Evolutionary conservation across 2,329 filamentous ascomycete species (phyloP).

Genomic region (Phyllosticta paracitricarpa): DNA sequence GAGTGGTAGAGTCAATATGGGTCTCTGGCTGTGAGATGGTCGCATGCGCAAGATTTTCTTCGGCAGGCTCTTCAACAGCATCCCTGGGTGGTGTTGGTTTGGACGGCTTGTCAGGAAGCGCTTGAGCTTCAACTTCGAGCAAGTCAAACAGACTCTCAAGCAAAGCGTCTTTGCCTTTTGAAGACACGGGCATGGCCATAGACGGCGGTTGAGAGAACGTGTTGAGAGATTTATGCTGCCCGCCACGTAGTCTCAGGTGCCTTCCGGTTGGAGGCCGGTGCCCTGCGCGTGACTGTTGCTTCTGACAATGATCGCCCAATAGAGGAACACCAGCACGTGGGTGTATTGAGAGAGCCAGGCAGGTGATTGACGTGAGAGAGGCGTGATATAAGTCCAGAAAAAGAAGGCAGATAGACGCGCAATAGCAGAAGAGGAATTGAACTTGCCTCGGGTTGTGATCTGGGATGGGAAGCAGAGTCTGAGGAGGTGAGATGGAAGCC

Average conservation of each 20-base stretch:
- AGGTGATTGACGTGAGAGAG: not conserved
- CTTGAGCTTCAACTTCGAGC: not conserved
- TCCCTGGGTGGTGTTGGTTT: not conserved
- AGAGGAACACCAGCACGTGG: not conserved
- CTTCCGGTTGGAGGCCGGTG: not conserved
- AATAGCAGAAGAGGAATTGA: not conserved
- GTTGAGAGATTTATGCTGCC: not conserved
- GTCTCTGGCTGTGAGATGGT: not conserved
- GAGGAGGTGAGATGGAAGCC: not conserved
- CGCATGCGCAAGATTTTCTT: not conserved
- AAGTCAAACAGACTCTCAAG: not conserved
- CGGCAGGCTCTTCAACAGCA: not conserved
- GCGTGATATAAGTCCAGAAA: not conserved
- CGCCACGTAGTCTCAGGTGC: not conserved
- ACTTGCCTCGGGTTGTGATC: not conserved
- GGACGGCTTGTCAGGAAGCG: not conserved
- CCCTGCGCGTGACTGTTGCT: not conserved
- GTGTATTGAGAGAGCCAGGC: not conserved
- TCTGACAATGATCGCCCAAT: not conserved
- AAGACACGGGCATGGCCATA: not conserved
- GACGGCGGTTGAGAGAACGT: not conserved
- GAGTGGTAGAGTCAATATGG: not conserved
- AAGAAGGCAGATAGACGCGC: not conserved
- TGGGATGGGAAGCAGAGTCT: not conserved
- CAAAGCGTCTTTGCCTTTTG: not conserved